Conservation (phyloP, 106 monocot species). For the Hemerocallis citrina region DNA sequence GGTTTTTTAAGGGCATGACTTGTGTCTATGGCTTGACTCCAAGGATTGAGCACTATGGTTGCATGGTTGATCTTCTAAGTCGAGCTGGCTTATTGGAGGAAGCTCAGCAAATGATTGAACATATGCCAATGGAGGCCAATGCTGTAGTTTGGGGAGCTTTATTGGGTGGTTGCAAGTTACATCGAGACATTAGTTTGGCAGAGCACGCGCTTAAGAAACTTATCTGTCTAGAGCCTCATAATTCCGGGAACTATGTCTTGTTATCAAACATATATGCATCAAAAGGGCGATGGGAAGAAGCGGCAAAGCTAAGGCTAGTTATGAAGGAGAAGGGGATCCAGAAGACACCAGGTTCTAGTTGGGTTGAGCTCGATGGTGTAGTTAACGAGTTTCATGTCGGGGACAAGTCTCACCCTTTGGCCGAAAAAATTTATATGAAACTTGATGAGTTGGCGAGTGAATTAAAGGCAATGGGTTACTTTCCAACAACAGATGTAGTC, state of each 20-base stretch:
- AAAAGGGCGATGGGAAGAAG: slow-evolving; percentile 53
- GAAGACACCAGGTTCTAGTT: slow-evolving; percentile 64
- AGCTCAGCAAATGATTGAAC: slow-evolving; percentile 41
- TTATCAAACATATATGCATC: slow-evolving; percentile 65
- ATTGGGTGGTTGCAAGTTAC: slow-evolving; percentile 51
- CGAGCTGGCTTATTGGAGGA: slow-evolving; percentile 66
- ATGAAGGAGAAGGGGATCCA: slow-evolving; percentile 51
- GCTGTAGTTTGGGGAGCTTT: slow-evolving; percentile 81
- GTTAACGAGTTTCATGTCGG: slow-evolving; percentile 73
- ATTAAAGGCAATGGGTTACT: slow-evolving; percentile 36
- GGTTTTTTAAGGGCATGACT: slow-evolving; percentile 47
- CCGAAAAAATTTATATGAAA: slow-evolving; percentile 31
- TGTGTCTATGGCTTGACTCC: slow-evolving; percentile 33
- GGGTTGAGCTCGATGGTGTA: slow-evolving; percentile 50
- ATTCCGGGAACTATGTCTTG: slow-evolving; percentile 72
- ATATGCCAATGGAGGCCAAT: slow-evolving; percentile 68
- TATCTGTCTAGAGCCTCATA: slow-evolving; percentile 51
- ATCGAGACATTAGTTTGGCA: slow-evolving; percentile 33
- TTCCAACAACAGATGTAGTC: slow-evolving; percentile 32
- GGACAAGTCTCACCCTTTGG: slow-evolving; percentile 39
- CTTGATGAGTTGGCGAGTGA: slow-evolving; percentile 42
- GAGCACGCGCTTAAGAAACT: slow-evolving; percentile 47
- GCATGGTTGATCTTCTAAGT: slow-evolving; percentile 68
- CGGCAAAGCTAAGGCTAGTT: slow-evolving; percentile 40
- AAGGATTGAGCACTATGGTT: slow-evolving; percentile 78